Evolutionary conservation across 768 basidiomycete species (phyloP).

Genomic region (Naganishia friedmannii): DNA sequence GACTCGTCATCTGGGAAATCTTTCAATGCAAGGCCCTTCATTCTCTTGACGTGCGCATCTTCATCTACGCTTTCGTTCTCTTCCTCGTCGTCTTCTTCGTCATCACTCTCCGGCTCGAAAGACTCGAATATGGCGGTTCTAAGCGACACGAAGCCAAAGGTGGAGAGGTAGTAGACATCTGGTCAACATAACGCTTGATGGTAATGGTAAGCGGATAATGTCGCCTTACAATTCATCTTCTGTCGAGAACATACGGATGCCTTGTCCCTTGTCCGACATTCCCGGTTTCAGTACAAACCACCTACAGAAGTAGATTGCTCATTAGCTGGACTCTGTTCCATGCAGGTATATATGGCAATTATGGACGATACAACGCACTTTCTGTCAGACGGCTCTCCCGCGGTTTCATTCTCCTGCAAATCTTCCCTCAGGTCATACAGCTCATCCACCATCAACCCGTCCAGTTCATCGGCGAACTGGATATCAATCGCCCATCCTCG

Average conservation of each 20-base stretch:
- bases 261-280: conserved; percentile 94
- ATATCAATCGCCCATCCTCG: conserved; percentile 80
- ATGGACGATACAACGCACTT: conserved; percentile 37
- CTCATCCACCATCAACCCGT: conserved; percentile 89
- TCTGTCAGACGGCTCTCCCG: conserved; percentile 36
- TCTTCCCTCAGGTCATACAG: conserved; percentile 75
- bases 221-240: conserved; percentile 62
- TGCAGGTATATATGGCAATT: not conserved
- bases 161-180: not conserved
- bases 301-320: conserved; percentile 18
- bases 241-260: conserved; percentile 81
- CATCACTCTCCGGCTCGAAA: conserved; percentile 62
- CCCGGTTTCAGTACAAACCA: conserved; percentile 99
- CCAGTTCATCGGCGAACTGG: conserved; percentile 86
- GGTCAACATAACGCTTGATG: not conserved
- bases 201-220: not conserved
- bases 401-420: conserved; percentile 56
- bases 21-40: conserved; percentile 17
- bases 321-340: not conserved
- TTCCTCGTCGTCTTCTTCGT: conserved; percentile 45
- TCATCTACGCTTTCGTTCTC: conserved; percentile 56
- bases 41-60: conserved; percentile 16
- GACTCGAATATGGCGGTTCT: conserved; percentile 65
- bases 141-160: not conserved
- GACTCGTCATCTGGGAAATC: conserved; percentile 35